Evolutionary conservation across 75 land plant species (phyloP), one percentile per base, ranked within the genome.

Genomic region (Pinus albicaulis): DNA sequence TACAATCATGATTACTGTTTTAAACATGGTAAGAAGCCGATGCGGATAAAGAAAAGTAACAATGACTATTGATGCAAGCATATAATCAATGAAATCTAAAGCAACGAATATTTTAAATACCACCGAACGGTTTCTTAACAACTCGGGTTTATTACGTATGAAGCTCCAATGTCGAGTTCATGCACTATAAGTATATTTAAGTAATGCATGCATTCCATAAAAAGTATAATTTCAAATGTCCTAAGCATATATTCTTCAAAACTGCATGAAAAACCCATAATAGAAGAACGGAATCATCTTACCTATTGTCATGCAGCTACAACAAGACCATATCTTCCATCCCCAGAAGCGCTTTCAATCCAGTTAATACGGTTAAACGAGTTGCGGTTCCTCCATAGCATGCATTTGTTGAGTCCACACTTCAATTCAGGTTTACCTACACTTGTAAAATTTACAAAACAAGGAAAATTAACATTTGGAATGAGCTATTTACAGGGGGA

Each of bases 361-460:
- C 99, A 97, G 76, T 97, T 97, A 25, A 94, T 86, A 85, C 95
- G 92, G 78, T 97, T 97, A 56, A 95, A 86, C 38, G 73, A 64
- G 99, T 98, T 65, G 99, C 99, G 76, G 99, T 97, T 36, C 99
- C 99, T 16, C 99, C 99, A 88, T 97, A 97, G 86, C 99, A 97
- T 57, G 98, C 99, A 84, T 97, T 97, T 44, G 92, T 97, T 24
- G 99, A 97, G 78, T 97, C 99, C 74, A 97, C 98, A 19, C 99
- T 85, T 97, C 95, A 55, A 97, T 83, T 61, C 92, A 95, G 34
- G 90, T 89, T 66, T 94, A 94, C 17, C 97, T 97, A 80, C 59
- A 62, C 73, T 91, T 95, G 89, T 20, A 19, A 48, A 68, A 38
- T 68, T 28, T 36, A 31, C 36, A 14, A 75, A 75, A 75, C 41